Percentiles rank a stretch among this genome's conserved stretches.
Conservation (phyloP, 2,329 filamentous ascomycete species). For the Fusarium dlaminii region DNA sequence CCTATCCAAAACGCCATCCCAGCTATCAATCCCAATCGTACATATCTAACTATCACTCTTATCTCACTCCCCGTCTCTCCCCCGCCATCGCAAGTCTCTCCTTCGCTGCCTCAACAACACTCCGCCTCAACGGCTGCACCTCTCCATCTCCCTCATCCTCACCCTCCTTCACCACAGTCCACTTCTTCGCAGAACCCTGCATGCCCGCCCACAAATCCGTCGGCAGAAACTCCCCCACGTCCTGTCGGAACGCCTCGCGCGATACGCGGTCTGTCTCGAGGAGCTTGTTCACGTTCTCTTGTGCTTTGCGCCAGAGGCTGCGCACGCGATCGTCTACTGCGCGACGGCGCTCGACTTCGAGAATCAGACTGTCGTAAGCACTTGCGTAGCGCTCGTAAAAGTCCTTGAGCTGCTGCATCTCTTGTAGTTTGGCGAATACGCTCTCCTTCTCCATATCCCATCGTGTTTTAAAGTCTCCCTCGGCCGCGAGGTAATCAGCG, state of each 20-base stretch:
- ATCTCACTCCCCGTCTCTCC: slow-evolving; percentile 2
- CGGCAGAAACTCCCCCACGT: slow-evolving; percentile 87
- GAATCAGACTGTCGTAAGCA: slow-evolving; percentile 84
- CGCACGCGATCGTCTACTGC: slow-evolving; percentile 78
- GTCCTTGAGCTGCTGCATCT: slow-evolving; percentile 79
- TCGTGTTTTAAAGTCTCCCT: slow-evolving; percentile 68
- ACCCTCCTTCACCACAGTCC: slow-evolving; percentile 55
- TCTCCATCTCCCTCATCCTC: slow-evolving; percentile 40
- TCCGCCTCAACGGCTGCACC: slow-evolving; percentile 26
- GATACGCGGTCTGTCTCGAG: slow-evolving; percentile 77
- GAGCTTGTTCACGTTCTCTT: slow-evolving; percentile 78
- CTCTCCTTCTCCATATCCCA: slow-evolving; percentile 81
- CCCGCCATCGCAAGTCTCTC: slow-evolving; percentile 23
- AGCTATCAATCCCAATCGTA: background rate
- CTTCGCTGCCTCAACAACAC: slow-evolving; percentile 40
- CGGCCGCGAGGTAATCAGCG: slow-evolving; percentile 70
- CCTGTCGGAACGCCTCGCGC: slow-evolving; percentile 79
- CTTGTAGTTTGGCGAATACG: slow-evolving; percentile 74
- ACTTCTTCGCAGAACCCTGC: slow-evolving; percentile 64
- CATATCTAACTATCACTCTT: background rate
- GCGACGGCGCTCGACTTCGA: slow-evolving; percentile 82
- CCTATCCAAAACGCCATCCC: background rate
- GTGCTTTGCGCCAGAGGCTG: slow-evolving; percentile 79
- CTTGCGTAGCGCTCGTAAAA: slow-evolving; percentile 89
- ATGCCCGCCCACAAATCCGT: slow-evolving; percentile 88